Evolutionary conservation across 176 grass and related monocot genomes (phyloP).

Genomic region (Triticum dicoccoides): DNA sequence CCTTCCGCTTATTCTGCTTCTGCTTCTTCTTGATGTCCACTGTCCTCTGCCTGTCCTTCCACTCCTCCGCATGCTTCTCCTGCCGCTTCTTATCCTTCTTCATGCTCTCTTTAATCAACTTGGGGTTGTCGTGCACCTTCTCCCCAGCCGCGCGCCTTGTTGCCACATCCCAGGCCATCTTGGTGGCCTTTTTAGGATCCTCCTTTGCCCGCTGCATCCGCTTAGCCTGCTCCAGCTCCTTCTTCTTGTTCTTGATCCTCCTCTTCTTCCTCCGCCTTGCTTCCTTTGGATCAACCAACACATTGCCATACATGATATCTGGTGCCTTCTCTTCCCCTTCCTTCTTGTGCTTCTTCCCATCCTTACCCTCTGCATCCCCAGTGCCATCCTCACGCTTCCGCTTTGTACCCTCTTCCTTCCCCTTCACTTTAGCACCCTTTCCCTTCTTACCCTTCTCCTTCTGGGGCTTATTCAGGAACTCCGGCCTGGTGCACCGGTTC

Average conservation of each 20-base stretch:
- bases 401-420: constrained; percentile 37
- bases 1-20: constrained; percentile 60
- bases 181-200: constrained; percentile 65
- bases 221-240: constrained; percentile 67
- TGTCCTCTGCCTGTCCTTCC: constrained; percentile 62
- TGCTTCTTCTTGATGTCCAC: constrained; percentile 45
- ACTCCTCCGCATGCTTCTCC: constrained; percentile 54
- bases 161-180: constrained; percentile 68
- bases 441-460: constrained; percentile 62
- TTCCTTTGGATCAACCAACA: constrained; percentile 62
- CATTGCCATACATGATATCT: constrained; percentile 66
- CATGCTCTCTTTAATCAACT: constrained; percentile 76
- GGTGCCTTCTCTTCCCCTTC: constrained; percentile 30
- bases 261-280: constrained; percentile 63
- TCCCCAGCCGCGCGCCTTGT: constrained; percentile 70
- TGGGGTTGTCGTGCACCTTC: constrained; percentile 90
- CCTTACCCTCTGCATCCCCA: constrained; percentile 31
- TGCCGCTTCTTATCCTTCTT: constrained; percentile 79
- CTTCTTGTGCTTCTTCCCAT: constrained; percentile 47
- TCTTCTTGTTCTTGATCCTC: constrained; percentile 66
- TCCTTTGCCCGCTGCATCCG: constrained; percentile 62
- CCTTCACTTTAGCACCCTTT: constrained; percentile 38
- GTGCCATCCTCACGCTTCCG: constrained; percentile 48
- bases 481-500: constrained; percentile 65
- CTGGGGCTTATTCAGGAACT: constrained; percentile 49